These are phyloP conservation scores for Tolypocladium tropicale DNA, from an alignment of 2,329 filamentous ascomycete genomes.

Conservation along the genomic window DNA sequence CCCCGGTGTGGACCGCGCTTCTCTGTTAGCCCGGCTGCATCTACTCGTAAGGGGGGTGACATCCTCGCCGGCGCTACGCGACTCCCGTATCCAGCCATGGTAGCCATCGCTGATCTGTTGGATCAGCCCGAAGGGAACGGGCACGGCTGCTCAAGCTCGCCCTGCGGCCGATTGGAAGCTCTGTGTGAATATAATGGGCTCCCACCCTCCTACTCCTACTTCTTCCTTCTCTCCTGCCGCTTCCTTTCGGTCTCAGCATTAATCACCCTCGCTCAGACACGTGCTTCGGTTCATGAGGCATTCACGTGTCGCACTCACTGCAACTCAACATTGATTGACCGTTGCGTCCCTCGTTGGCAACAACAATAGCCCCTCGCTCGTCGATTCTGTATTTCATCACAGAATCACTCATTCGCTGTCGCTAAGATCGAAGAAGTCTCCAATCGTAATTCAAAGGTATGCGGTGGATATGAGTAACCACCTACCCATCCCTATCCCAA, in stretches of 20 bases:
- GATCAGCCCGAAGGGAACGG: background rate
- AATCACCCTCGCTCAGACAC: conserved; percentile 5
- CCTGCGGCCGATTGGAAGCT: background rate
- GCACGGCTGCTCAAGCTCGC: background rate
- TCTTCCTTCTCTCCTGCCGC: background rate
- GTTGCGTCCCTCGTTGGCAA: conserved; percentile 23
- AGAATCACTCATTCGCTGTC: background rate
- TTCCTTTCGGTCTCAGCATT: background rate
- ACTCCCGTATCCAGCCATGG: background rate
- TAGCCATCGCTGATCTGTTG: background rate
- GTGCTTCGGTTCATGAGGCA: conserved; percentile 1
- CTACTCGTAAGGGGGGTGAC: background rate
- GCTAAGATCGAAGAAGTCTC: background rate
- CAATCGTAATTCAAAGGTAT: background rate
- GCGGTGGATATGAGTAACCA: no score
- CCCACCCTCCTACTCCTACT: conserved; percentile 3
- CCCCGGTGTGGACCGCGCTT: conserved; percentile 2
- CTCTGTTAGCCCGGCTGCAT: background rate
- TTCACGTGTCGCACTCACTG: conserved; percentile 1
- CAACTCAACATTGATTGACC: conserved; percentile 12
- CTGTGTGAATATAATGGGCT: conserved; percentile 5
- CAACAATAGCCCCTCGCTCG: background rate
- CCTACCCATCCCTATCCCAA: no score
- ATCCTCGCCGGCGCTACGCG: conserved; percentile 1
- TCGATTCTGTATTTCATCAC: background rate